Percentiles rank a stretch among this genome's conserved stretches.
Conservation (phyloP, 2,329 filamentous ascomycete species). For the Podosphaera fusca region DNA sequence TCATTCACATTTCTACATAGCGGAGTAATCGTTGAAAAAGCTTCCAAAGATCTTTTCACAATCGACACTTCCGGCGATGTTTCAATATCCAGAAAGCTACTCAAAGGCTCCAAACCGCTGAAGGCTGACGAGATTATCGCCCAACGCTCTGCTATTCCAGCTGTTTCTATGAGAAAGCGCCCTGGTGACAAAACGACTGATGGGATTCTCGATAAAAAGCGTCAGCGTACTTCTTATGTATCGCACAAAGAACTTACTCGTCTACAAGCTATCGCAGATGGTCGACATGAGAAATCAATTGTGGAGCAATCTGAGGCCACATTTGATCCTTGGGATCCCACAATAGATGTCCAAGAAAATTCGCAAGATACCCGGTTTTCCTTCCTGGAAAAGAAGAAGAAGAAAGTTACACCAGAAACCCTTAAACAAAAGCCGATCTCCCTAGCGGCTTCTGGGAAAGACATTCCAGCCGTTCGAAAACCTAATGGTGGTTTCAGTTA, state of each 20-base stretch:
- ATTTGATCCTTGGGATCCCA: conserved; percentile 61
- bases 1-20: conserved; percentile 21
- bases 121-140: conserved; percentile 85
- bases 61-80: conserved; percentile 55
- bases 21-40: conserved; percentile 65
- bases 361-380: conserved; percentile 29
- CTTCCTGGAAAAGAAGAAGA: conserved; percentile 42
- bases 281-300: conserved; percentile 23
- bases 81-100: conserved; percentile 34
- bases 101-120: conserved; percentile 51
- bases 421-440: conserved; percentile 58
- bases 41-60: conserved; percentile 63
- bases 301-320: conserved; percentile 32
- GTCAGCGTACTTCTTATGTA: conserved; percentile 54
- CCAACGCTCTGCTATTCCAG: conserved; percentile 58
- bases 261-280: conserved; percentile 57
- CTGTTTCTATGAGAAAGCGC: conserved; percentile 60
- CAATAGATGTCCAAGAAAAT: conserved; percentile 20
- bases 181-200: conserved; percentile 44
- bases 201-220: conserved; percentile 50
- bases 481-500: conserved; percentile 75
- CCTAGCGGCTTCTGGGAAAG: conserved; percentile 60
- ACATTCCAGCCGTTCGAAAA: conserved; percentile 52
- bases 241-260: conserved; percentile 64
- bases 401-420: conserved; percentile 50